Conservation (phyloP, 1,139 yeast species). For the Keqinozyma sinolaborantium region DNA sequence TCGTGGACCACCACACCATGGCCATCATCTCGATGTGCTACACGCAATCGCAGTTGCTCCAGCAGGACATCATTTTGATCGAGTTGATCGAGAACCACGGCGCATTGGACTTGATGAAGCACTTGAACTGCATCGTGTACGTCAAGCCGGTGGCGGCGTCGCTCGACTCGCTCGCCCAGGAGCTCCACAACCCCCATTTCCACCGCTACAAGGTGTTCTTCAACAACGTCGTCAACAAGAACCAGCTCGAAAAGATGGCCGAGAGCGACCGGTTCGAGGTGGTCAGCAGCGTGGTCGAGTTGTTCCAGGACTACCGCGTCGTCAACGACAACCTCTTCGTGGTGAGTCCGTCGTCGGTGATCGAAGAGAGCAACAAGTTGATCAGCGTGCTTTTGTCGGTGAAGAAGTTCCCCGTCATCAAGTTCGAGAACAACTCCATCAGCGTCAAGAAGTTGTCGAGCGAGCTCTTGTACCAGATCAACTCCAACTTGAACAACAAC, state of each 20-base stretch:
- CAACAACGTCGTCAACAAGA: constrained; percentile 70
- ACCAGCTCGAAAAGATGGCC: constrained; percentile 80
- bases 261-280: constrained; percentile 87
- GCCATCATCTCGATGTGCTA: constrained; percentile 80
- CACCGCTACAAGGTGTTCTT: constrained; percentile 72
- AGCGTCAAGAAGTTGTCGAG: constrained; percentile 63
- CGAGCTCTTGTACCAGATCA: constrained; percentile 59
- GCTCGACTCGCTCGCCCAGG: constrained; percentile 56
- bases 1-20: constrained; percentile 79
- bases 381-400: constrained; percentile 68
- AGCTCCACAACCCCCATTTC: constrained; percentile 76
- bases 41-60: constrained; percentile 80
- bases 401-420: constrained; percentile 72
- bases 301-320: constrained; percentile 79
- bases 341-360: constrained; percentile 17
- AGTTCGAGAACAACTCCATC: constrained; percentile 70
- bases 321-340: constrained; percentile 64
- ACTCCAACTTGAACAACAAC: constrained; percentile 52
- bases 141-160: constrained; percentile 71
- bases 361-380: constrained; percentile 53
- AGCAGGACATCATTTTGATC: constrained; percentile 76
- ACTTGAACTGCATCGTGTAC: constrained; percentile 77
- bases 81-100: constrained; percentile 64
- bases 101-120: constrained; percentile 71
- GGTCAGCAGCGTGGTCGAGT: constrained; percentile 70